phyloP scores from a whole-genome alignment of 2,329 filamentous ascomycete species.

The Sclerotinia nivalis region DNA sequence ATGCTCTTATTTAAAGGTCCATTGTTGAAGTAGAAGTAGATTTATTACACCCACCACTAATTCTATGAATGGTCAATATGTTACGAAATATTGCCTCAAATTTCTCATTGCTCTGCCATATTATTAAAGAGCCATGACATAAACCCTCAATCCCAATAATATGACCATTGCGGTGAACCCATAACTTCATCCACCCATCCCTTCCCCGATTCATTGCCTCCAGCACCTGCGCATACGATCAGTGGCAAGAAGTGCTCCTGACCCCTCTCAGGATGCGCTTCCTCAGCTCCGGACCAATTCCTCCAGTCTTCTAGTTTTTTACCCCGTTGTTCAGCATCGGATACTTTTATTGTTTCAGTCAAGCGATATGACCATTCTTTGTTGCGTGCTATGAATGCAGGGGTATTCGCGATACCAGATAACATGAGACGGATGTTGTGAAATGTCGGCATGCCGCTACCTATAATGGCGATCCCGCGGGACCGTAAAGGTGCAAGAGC shows the following conservation, averaged over 20 bases:
- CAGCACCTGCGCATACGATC: slow-evolving; percentile 57
- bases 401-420: slow-evolving; percentile 53
- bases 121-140: background rate
- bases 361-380: slow-evolving; percentile 54
- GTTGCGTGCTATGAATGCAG: slow-evolving; percentile 54
- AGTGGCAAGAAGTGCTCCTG: slow-evolving; percentile 64
- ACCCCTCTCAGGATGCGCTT: slow-evolving; percentile 56
- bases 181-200: slow-evolving; percentile 29
- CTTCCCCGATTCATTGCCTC: slow-evolving; percentile 49
- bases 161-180: slow-evolving; percentile 30
- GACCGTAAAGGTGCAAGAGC: slow-evolving; percentile 67
- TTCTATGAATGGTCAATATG: too few species aligned
- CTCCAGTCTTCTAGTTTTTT: slow-evolving; percentile 49
- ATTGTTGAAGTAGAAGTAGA: background rate
- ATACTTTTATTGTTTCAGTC: slow-evolving; percentile 42
- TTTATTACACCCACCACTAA: background rate
- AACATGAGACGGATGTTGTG: slow-evolving; percentile 63
- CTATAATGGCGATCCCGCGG: slow-evolving; percentile 66
- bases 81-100: too few species aligned
- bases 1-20: background rate
- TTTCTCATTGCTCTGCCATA: background rate
- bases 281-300: slow-evolving; percentile 54
- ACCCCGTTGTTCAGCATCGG: slow-evolving; percentile 42
- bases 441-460: slow-evolving; percentile 69
- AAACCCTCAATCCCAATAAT: slow-evolving; percentile 31